A percentile compares a stretch with the other conserved stretches of the same genome.
phyloP scores from a whole-genome alignment of 192 early-diverging fungal species.

The Chytriomyces confervae region DNA sequence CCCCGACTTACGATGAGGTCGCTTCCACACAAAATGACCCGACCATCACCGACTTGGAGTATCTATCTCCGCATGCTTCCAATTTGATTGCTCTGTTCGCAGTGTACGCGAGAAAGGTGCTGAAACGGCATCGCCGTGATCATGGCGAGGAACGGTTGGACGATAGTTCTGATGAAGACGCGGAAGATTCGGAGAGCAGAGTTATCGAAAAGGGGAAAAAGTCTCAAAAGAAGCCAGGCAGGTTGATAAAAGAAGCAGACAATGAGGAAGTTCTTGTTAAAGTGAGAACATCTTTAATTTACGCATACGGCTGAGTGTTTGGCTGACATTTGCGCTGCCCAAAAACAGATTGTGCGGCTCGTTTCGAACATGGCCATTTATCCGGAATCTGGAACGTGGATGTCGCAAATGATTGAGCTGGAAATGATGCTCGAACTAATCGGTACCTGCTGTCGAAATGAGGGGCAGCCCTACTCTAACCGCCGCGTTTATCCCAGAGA shows the following conservation, averaged over 20 bases:
- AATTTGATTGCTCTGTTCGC: slow-evolving; percentile 49
- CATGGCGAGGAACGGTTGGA: slow-evolving; percentile 7
- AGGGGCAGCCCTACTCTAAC: background rate
- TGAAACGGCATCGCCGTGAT: slow-evolving; percentile 11
- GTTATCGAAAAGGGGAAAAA: background rate
- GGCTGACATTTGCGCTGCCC: background rate
- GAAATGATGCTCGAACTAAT: slow-evolving; percentile 50
- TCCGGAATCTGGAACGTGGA: slow-evolving; percentile 29
- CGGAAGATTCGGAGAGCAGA: background rate
- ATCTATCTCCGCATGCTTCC: background rate
- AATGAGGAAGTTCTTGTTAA: slow-evolving; percentile 53
- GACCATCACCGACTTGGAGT: background rate
- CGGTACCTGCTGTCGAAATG: slow-evolving; percentile 24
- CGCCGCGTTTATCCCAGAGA: background rate
- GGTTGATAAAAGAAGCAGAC: slow-evolving; percentile 3
- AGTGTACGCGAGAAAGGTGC: slow-evolving; percentile 36
- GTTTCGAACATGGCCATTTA: slow-evolving; percentile 49
- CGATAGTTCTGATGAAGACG: background rate
- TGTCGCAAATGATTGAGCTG: slow-evolving; percentile 53
- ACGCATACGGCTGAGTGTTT: background rate
- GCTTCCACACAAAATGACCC: slow-evolving; percentile 1
- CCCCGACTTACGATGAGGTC: background rate
- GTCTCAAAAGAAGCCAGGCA: background rate
- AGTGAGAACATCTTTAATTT: slow-evolving; percentile 20
- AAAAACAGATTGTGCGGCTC: slow-evolving; percentile 46